Evolutionary conservation across 108 stramenopile genomes (phyloP), one percentile per base, ranked within the genome.

Genomic region (Seminavis robusta): DNA sequence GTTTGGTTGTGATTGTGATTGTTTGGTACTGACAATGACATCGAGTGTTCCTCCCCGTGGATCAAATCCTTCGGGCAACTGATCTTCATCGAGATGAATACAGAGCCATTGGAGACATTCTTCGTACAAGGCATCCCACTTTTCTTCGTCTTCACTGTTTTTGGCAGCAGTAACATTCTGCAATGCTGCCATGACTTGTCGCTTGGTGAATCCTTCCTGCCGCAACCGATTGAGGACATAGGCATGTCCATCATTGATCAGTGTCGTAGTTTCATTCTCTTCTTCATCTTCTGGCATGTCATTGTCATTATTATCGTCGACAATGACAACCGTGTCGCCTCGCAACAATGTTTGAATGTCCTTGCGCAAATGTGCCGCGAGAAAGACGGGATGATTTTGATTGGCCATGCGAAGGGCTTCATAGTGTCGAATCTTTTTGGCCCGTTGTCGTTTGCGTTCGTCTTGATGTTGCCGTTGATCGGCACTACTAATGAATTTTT

Each of bases 21-120:
- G n/a, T 60, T 52, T 23, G 59, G 8, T 52, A 37, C 62, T 34
- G 29, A 71, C 65, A 34, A 79, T 55, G 8, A 92, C 78, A 43
- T 88, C 84, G 42, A 92, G 40, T 10, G 80, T 84, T 13, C 79
- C 63, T 25, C 83, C 81, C 31, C 80, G 44, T 0, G 87, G 91
- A 83, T 92, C 91, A 69, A 88, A 87, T 10, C 91, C 91, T 65
- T 83, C 79, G 7, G 91, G 91, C 21, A 92, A 55, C 30, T 87
- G 73, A 44, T 86, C 85, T 65, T 92, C 91, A 10, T 73, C 60
- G 38, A 89, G 53, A 74, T 86, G 83, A 38, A 92, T 61, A 56
- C 81, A 65, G 11, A 92, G 44, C 81, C 88, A 87, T 57, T 92
- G 91, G 49, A 92, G 51, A 47, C 83, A 80, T 47, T 76, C 75